Conservation (phyloP, 495 filamentous ascomycete genomes). For the Penicillium flavigenum region DNA sequence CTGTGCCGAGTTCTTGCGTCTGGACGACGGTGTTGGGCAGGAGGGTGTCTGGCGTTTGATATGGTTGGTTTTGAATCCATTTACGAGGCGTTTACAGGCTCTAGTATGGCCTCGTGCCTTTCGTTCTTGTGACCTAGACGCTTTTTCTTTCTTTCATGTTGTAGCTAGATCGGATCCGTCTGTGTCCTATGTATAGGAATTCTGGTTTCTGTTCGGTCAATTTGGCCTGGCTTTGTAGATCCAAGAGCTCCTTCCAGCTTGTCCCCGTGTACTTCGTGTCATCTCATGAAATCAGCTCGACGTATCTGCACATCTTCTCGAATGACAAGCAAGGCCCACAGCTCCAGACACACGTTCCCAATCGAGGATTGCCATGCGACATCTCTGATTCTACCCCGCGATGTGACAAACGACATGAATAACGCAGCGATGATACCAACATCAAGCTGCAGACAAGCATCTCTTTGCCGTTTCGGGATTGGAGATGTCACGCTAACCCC, state of each 20-base stretch:
- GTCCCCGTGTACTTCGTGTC: neutral
- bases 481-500: conserved; percentile 22
- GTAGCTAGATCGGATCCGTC: conserved; percentile 20
- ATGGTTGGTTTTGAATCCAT: conserved; percentile 24
- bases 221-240: neutral
- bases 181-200: conserved; percentile 11
- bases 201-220: conserved; percentile 1
- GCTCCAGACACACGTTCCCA: neutral
- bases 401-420: conserved; percentile 9
- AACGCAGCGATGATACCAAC: neutral
- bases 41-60: conserved; percentile 28
- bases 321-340: neutral
- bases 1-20: conserved; percentile 16
- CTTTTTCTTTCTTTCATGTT: conserved; percentile 18
- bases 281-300: neutral
- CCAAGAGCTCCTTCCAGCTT: neutral
- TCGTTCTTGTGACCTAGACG: conserved; percentile 16
- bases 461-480: conserved; percentile 18
- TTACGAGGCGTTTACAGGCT: conserved; percentile 27
- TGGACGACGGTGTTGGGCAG: conserved; percentile 24
- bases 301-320: neutral
- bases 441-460: conserved; percentile 22
- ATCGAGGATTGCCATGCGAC: neutral
- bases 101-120: conserved; percentile 17
- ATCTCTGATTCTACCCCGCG: neutral